A percentile compares a stretch with the other conserved stretches of the same genome.
Evolutionary conservation across 176 grass and related monocot genomes (phyloP).

Genomic region (Thalia dealbata): DNA sequence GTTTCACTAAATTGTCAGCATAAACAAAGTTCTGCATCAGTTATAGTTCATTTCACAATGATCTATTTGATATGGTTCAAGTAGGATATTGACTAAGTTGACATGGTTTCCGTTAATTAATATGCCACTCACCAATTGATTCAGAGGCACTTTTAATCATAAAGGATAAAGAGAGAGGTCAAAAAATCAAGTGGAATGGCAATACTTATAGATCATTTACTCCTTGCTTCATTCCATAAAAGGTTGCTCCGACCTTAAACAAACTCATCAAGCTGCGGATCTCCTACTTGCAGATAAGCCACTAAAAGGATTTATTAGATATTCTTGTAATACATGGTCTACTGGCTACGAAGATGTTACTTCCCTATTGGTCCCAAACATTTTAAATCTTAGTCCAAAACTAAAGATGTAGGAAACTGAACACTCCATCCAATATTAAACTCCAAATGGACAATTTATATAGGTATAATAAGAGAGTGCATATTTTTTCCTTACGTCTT

Average conservation of each 20-base stretch:
- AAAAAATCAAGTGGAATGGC: neutral
- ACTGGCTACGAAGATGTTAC: neutral
- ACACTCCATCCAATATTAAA: neutral
- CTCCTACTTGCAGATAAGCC: neutral
- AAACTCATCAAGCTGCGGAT: neutral
- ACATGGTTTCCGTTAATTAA: neutral
- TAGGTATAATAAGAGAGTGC: neutral
- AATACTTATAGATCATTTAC: neutral
- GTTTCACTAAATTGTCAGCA: too few species aligned
- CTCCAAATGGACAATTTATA: neutral
- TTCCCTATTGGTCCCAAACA: neutral
- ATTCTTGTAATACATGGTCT: neutral
- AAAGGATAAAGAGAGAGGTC: neutral
- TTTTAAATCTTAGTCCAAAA: neutral
- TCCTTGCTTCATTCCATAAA: neutral
- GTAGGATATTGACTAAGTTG: too few species aligned
- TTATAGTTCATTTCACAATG: too few species aligned
- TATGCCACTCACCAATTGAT: neutral
- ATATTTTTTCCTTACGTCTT: conserved; percentile 62
- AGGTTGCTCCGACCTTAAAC: neutral
- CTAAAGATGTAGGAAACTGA: neutral
- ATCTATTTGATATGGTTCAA: too few species aligned
- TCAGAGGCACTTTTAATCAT: neutral
- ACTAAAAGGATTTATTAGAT: neutral
- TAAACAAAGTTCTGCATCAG: too few species aligned